Conservation (phyloP, 78 protist genomes). For the Pigoraptor vietnamica region DNA sequence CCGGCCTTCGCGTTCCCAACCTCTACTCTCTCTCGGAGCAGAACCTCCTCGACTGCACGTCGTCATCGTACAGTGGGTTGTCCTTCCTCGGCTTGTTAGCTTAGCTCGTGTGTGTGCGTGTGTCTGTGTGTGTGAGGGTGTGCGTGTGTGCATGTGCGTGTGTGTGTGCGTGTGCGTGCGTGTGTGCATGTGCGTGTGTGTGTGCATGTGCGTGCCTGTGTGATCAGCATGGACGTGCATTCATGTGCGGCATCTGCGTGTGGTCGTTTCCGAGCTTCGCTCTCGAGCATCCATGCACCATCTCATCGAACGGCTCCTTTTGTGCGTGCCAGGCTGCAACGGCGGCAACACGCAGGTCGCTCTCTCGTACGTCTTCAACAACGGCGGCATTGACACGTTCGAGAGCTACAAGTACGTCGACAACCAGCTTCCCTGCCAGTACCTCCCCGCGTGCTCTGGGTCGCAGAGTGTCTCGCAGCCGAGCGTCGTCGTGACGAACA, state of each 20-base stretch:
- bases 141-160: no score
- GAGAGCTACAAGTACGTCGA: constrained; percentile 58
- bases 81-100: no score
- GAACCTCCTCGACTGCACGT: constrained; percentile 12
- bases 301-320: no score
- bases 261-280: no score
- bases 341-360: not conserved
- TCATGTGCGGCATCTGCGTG: no score
- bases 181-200: no score
- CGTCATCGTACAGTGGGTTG: not conserved
- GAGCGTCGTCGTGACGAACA: not conserved
- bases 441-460: not conserved
- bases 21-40: constrained; percentile 29
- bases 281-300: no score
- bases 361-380: not conserved
- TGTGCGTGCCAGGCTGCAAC: not conserved
- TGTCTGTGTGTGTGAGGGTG: no score
- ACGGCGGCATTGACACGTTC: constrained; percentile 32
- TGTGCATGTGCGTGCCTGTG: no score
- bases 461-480: not conserved
- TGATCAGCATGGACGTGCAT: no score
- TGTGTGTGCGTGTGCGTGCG: no score
- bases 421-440: constrained; percentile 44
- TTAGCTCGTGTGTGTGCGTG: no score
- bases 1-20: constrained; percentile 14